Evolutionary conservation across 129 eudicot species (phyloP).

Genomic region (Arctium lappa): DNA sequence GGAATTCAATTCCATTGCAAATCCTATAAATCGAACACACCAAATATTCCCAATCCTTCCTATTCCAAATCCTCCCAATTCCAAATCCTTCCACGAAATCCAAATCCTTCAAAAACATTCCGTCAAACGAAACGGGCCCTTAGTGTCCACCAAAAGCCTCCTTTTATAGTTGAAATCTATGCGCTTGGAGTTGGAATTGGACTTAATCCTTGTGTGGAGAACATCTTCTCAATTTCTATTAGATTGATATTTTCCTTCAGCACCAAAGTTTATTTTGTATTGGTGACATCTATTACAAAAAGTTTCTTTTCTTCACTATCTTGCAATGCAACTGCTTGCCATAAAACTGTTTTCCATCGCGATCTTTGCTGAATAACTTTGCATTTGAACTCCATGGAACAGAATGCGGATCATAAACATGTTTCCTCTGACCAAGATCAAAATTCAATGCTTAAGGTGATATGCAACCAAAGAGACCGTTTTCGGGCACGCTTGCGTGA

Average conservation of each 20-base stretch:
- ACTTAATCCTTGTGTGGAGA: not conserved
- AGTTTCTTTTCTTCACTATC: not conserved
- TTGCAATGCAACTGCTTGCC: not conserved
- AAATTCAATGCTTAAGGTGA: slow-evolving; percentile 97
- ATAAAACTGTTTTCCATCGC: not conserved
- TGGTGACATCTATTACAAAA: not conserved
- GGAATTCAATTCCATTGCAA: not conserved
- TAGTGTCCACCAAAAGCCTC: not conserved
- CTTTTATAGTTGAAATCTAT: not conserved
- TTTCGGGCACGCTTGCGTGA: slow-evolving; percentile 91
- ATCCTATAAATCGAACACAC: too few species aligned
- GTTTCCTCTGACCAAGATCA: slow-evolving; percentile 81
- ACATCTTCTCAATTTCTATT: not conserved
- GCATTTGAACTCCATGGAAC: slow-evolving; percentile 27
- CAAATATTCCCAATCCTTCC: not conserved
- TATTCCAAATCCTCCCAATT: not conserved
- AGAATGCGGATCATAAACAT: slow-evolving; percentile 75
- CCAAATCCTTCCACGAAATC: not conserved
- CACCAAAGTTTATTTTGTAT: not conserved
- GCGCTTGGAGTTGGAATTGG: not conserved
- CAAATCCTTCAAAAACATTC: not conserved
- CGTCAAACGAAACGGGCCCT: not conserved
- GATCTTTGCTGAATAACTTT: not conserved
- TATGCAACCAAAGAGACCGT: slow-evolving; percentile 96
- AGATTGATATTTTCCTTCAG: not conserved